These are phyloP conservation scores for Bassia scoparia DNA, from an alignment of 148 eudicot genomes.

Conservation along the genomic window DNA sequence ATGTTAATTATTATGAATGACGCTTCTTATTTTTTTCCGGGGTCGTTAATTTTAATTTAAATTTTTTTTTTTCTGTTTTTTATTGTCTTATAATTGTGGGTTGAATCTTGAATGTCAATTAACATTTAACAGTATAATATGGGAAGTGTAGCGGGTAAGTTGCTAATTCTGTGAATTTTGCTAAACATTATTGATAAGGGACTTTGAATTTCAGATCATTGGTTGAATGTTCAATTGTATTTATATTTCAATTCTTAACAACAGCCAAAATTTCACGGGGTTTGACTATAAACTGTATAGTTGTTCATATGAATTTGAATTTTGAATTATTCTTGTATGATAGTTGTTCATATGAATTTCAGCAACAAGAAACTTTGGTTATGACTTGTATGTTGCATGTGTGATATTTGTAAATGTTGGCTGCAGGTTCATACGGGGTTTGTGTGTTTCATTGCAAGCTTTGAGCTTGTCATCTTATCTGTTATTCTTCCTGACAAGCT, in stretches of 20 bases:
- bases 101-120: background rate
- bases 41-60: background rate
- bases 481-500: background rate
- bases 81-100: background rate
- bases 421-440: background rate
- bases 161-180: background rate
- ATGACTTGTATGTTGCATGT: background rate
- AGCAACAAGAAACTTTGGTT: background rate
- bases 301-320: background rate
- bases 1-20: background rate
- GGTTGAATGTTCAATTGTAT: constrained; percentile 1
- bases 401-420: background rate
- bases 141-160: background rate
- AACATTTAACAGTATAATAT: background rate
- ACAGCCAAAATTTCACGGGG: background rate
- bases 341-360: too few species aligned
- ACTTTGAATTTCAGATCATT: background rate
- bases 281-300: background rate
- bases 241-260: background rate
- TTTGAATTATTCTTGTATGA: background rate
- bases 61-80: background rate
- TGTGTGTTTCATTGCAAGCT: background rate
- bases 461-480: background rate
- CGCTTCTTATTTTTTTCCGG: background rate
- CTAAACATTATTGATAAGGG: background rate